These are phyloP conservation scores for Exophiala aquamarina DNA, from an alignment of 2,329 filamentous ascomycete genomes.

Conservation along the genomic window DNA sequence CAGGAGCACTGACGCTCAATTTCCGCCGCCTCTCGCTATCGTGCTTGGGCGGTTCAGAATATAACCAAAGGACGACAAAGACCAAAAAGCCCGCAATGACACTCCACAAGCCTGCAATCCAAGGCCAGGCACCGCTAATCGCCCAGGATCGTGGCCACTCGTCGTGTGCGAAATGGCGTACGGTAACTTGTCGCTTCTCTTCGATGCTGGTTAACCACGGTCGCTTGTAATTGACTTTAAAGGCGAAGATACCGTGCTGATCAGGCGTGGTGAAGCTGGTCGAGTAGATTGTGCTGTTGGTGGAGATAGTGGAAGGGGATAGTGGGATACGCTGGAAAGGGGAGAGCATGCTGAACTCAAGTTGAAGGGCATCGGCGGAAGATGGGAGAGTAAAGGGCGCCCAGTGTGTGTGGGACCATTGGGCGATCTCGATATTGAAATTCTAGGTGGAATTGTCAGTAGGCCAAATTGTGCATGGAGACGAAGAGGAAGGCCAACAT, in stretches of 20 bases:
- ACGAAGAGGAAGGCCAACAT: slow-evolving; percentile 46
- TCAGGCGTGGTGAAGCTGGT: slow-evolving; percentile 81
- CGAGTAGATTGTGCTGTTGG: slow-evolving; percentile 71
- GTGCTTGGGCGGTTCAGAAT: slow-evolving; percentile 56
- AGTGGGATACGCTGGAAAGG: slow-evolving; percentile 90
- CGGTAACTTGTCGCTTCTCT: slow-evolving; percentile 91
- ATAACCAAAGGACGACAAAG: slow-evolving; percentile 89
- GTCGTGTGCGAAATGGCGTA: slow-evolving; percentile 94
- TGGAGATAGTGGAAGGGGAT: slow-evolving; percentile 48
- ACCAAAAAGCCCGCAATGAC: slow-evolving; percentile 81
- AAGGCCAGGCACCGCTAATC: slow-evolving; percentile 91
- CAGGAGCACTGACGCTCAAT: slow-evolving; percentile 18
- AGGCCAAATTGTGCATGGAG: slow-evolving; percentile 1
- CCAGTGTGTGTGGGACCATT: slow-evolving; percentile 75
- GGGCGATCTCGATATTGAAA: slow-evolving; percentile 85
- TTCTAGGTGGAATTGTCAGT: slow-evolving; percentile 54
- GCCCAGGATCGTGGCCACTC: slow-evolving; percentile 90
- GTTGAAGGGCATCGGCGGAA: slow-evolving; percentile 73
- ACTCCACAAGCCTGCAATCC: slow-evolving; percentile 83
- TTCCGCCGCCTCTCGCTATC: slow-evolving; percentile 18
- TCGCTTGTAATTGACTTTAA: slow-evolving; percentile 94
- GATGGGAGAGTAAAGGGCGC: slow-evolving; percentile 69
- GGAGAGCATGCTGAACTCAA: slow-evolving; percentile 98
- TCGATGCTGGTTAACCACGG: slow-evolving; percentile 87
- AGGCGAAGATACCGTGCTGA: slow-evolving; percentile 99